These are phyloP conservation scores for Chlorella sp. DNA, from an alignment of 139 green algal species.

Conservation along the genomic window DNA sequence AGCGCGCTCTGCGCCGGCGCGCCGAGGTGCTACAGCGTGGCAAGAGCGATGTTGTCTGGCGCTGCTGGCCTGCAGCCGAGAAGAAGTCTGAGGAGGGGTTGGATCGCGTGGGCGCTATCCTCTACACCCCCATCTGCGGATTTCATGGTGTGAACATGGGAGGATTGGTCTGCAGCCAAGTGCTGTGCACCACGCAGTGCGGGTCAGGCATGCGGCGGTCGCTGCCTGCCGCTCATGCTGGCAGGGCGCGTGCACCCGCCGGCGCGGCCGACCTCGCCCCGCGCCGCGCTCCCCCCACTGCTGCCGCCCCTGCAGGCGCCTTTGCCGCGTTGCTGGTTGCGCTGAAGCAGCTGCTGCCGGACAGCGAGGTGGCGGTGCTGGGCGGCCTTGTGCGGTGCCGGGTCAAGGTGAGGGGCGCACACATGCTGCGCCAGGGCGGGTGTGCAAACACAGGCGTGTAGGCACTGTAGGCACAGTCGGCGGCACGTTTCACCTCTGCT, in stretches of 20 bases:
- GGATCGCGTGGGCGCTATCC: no score
- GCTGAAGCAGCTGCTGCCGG: conserved; percentile 91
- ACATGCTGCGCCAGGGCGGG: not conserved
- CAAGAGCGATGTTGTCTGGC: no score
- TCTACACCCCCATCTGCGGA: no score
- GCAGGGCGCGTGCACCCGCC: not conserved
- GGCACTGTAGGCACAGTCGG: not conserved
- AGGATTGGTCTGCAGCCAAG: not conserved
- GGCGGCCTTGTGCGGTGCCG: conserved; percentile 66
- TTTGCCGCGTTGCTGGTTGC: conserved; percentile 90
- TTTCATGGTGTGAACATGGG: no score
- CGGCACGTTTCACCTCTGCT: not conserved
- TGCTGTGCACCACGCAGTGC: not conserved
- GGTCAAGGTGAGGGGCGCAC: conserved; percentile 55
- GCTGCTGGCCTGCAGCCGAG: no score
- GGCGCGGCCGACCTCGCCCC: not conserved
- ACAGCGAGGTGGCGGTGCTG: conserved; percentile 82
- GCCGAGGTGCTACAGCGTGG: no score
- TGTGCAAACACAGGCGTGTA: not conserved
- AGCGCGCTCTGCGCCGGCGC: no score
- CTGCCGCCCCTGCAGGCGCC: conserved; percentile 34
- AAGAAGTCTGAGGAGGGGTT: no score
- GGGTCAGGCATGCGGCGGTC: no score
- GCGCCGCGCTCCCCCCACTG: not conserved
- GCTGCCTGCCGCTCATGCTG: not conserved